Evolutionary conservation across 2,329 filamentous ascomycete genomes (phyloP), one percentile per base, ranked within the genome.

Genomic region (Sporothrix curviconia): DNA sequence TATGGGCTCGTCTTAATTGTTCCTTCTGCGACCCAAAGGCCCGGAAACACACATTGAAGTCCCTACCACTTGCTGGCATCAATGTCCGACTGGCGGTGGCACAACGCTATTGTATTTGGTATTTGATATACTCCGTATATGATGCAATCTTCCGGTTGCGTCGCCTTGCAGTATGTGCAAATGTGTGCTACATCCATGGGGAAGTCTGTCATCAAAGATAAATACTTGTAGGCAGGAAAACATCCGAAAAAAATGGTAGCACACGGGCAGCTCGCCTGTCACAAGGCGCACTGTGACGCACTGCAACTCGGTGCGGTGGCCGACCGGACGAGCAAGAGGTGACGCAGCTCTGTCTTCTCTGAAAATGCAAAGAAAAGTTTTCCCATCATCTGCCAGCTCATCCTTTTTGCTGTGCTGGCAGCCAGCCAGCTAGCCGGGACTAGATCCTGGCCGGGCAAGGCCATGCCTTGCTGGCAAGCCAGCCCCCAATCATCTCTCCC

Each of bases 381-480:
- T 50, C 24, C 11, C 8, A 25, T 50, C 25, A 19, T 44, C 47
- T 52, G 55, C 55, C 55, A 57, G 40, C 55, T 57, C 55, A 57
- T 40, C 43, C 47, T 46, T 57, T n/a, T 36, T 57, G 47, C 55
- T 57, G 47, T 24, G 55, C 36, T 57, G 55, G 55, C 55, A 57
- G 32, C 6, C 32, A 46, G 47, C 47, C 52, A 22, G 55, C 47
- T 44, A n/a, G 12, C 28, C 30, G 37, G 37, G 37, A 32, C 37
- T 43, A 24, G 28, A 42, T 40, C 32, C 32, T 50, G 32, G 11
- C 32, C 32, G 47, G 24, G 50, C 37, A 17, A 25, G 39, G 28
- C 17, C 39, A 14, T 42, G 51, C 51, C 28, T 34, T 43, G 51
- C 51, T 54, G 51, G 50, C 50, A 53, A 52, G 36, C 36, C 15